Evolutionary conservation across 1,284 basidiomycete genomes (phyloP).

Genomic region (Naganishia sp.): DNA sequence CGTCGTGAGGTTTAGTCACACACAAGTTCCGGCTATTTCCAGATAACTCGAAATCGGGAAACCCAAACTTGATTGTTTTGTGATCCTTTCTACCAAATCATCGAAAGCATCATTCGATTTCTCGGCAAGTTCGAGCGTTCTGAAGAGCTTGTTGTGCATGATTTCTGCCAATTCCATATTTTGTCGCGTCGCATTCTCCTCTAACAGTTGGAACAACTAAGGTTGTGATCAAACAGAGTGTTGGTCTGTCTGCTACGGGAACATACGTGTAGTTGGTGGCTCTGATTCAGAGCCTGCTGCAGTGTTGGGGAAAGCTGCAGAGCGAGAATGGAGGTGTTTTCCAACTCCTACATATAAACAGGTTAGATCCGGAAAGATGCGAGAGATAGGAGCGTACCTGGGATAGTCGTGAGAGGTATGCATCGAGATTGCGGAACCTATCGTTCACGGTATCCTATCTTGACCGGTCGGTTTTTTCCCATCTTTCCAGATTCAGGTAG

Average conservation of each 20-base stretch:
- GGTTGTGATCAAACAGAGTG: background rate
- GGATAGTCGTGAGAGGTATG: background rate
- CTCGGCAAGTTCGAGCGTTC: slow-evolving; percentile 8
- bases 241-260: background rate
- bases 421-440: background rate
- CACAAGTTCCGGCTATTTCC: slow-evolving; percentile 12
- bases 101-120: slow-evolving; percentile 8
- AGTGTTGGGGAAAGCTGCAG: background rate
- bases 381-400: background rate
- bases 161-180: background rate
- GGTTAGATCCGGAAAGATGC: too few relatives aligned
- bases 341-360: background rate
- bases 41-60: background rate
- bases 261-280: background rate
- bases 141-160: background rate
- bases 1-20: background rate
- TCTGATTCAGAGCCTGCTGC: slow-evolving; percentile 7
- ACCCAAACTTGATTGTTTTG: background rate
- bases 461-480: too few relatives aligned
- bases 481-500: background rate
- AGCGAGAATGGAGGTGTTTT: background rate
- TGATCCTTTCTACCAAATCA: slow-evolving; percentile 12
- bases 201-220: slow-evolving; percentile 3
- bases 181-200: background rate
- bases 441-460: background rate